These are phyloP conservation scores for Rhizopogon salebrosus DNA, from an alignment of 768 basidiomycete species.

Conservation along the genomic window DNA sequence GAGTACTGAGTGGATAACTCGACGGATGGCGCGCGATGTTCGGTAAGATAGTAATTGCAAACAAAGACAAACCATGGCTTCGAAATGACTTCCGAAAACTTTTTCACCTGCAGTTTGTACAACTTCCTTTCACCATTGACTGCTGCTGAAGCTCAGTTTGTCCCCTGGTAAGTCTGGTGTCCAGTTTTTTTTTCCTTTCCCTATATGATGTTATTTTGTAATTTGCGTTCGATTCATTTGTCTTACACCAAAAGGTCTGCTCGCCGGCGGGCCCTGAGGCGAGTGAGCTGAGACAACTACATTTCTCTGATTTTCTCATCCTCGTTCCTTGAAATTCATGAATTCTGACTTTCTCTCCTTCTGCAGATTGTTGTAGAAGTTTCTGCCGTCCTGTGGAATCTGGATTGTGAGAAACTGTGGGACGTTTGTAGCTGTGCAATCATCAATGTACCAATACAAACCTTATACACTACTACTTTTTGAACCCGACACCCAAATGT, in stretches of 20 bases:
- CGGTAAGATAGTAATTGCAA: neutral
- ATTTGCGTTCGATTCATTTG: slow-evolving; percentile 82
- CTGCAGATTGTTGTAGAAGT: neutral
- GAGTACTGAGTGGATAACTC: neutral
- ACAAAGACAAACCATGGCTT: neutral
- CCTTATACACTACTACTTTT: slow-evolving; percentile 8
- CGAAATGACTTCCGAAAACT: neutral
- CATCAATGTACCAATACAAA: slow-evolving; percentile 9
- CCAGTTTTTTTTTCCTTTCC: slow-evolving; percentile 3
- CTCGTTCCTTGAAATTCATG: neutral
- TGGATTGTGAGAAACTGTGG: slow-evolving; percentile 1
- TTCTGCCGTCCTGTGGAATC: neutral
- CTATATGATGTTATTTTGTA: slow-evolving; percentile 64
- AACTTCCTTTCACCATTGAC: no score
- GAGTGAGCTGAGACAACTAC: slow-evolving; percentile 65
- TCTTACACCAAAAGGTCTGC: slow-evolving; percentile 68
- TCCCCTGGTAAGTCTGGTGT: slow-evolving; percentile 16
- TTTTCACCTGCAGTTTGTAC: slow-evolving; percentile 14
- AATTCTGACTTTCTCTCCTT: neutral
- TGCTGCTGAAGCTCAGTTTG: neutral
- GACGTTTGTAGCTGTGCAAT: slow-evolving; percentile 3
- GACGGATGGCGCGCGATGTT: no score
- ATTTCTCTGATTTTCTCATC: slow-evolving; percentile 39
- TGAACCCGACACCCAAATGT: slow-evolving; percentile 8
- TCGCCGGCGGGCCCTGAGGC: slow-evolving; percentile 71